phyloP scores from a whole-genome alignment of 2,329 filamentous ascomycete species.

The Ceratocystis eucalypticola region DNA sequence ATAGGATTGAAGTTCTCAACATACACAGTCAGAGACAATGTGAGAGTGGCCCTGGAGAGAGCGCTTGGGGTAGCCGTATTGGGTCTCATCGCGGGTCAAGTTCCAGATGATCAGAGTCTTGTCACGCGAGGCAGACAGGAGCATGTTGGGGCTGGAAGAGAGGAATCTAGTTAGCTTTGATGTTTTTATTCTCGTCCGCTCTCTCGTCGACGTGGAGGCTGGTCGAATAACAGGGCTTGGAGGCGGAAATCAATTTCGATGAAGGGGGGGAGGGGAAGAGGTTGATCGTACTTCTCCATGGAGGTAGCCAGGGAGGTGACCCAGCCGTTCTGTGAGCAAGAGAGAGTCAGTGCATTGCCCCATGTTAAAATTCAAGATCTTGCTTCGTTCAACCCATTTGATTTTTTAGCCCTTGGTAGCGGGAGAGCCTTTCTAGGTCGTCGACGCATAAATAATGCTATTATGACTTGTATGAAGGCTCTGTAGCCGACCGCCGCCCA shows the following conservation, averaged over 20 bases:
- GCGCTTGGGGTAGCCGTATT: conserved; percentile 98
- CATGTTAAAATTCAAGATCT: conserved; percentile 9
- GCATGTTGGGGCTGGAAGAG: conserved; percentile 80
- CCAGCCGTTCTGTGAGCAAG: conserved; percentile 63
- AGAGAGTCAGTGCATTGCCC: conserved; percentile 18
- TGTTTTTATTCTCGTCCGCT: background rate
- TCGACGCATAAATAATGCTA: background rate
- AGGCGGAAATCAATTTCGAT: background rate
- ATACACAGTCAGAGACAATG: conserved; percentile 99
- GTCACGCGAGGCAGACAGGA: conserved; percentile 92
- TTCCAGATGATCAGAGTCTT: conserved; percentile 99
- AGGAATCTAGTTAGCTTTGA: conserved; percentile 15
- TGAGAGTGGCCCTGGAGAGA: conserved; percentile 97
- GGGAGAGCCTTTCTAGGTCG: background rate
- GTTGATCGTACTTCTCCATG: conserved; percentile 74
- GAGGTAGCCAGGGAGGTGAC: conserved; percentile 97
- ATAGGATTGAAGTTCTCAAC: conserved; percentile 30
- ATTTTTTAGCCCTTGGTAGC: background rate
- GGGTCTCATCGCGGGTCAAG: conserved; percentile 93
- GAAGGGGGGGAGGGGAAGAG: background rate
- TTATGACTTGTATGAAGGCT: background rate
- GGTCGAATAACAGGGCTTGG: background rate
- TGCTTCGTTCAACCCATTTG: conserved; percentile 11
- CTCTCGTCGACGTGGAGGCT: background rate
- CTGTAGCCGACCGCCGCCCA: background rate